Percentiles rank a stretch among this genome's conserved stretches.
Evolutionary conservation across 257 asterid genomes (phyloP).

Genomic region (Nicotiana tabacum): DNA sequence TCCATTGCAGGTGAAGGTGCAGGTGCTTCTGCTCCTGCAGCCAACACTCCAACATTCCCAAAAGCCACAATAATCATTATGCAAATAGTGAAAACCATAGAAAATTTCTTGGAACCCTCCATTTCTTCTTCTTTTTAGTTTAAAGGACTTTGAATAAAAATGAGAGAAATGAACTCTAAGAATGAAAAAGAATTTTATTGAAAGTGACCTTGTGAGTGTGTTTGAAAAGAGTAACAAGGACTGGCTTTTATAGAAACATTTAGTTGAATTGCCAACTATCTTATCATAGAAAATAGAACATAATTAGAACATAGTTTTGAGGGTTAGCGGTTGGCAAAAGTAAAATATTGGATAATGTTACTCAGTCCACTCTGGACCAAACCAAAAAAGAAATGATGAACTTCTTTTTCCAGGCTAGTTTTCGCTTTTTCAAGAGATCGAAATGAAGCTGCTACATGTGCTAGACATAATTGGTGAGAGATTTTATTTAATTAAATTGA

Average conservation of each 20-base stretch:
- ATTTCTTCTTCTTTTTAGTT: not conserved
- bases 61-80: not conserved
- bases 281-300: not conserved
- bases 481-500: not conserved
- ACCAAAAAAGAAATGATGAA: not conserved
- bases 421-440: not conserved
- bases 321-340: not conserved
- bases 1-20: constrained; percentile 8
- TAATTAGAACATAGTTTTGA: not conserved
- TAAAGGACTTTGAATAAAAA: not conserved
- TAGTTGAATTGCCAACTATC: not conserved
- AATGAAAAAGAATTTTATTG: not conserved
- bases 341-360: not conserved
- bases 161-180: not conserved
- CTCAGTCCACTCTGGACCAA: not conserved
- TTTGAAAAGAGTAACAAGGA: not conserved
- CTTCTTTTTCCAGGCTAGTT: not conserved
- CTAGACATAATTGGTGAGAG: not conserved
- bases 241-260: not conserved
- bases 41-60: constrained; percentile 1
- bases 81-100: not conserved
- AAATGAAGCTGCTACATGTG: constrained; percentile 3
- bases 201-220: not conserved
- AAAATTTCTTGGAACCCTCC: not conserved
- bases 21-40: not conserved